Evolutionary conservation across 129 eudicot genomes (phyloP).

Genomic region (Gnaphalium uliginosum): DNA sequence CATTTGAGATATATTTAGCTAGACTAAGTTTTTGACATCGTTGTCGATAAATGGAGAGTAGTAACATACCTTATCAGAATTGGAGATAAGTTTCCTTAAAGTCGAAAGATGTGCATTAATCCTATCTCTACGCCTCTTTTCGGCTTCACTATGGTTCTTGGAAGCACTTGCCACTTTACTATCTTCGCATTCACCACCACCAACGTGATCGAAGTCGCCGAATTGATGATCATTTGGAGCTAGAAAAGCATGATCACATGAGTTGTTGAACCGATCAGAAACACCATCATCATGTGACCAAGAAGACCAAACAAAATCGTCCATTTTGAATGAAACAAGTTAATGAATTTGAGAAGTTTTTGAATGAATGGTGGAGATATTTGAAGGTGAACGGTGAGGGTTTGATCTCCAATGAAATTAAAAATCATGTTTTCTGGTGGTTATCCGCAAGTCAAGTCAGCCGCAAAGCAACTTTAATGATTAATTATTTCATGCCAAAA

Average conservation of each 20-base stretch:
- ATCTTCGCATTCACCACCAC: constrained; percentile 34
- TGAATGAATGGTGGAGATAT: constrained; percentile 16
- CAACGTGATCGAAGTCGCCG: constrained; percentile 13
- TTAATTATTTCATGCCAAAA: constrained; percentile 25
- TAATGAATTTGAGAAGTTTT: constrained; percentile 4
- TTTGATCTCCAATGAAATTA: constrained; percentile 39
- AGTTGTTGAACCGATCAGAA: constrained; percentile 10
- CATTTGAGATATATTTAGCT: no score
- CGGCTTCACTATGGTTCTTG: constrained; percentile 91
- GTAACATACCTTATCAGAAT: constrained; percentile 66
- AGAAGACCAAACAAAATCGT: constrained; percentile 28
- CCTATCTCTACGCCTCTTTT: constrained; percentile 87
- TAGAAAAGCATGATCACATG: constrained; percentile 6
- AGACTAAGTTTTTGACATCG: neutral
- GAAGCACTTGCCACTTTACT: constrained; percentile 49
- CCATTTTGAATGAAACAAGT: constrained; percentile 44
- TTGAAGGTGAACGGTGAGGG: constrained; percentile 40
- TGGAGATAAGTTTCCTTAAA: constrained; percentile 69
- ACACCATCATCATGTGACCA: constrained; percentile 28
- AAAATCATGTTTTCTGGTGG: constrained; percentile 26
- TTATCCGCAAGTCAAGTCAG: constrained; percentile 60
- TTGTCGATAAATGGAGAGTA: neutral
- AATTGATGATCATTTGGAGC: constrained; percentile 27
- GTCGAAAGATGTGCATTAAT: constrained; percentile 85
- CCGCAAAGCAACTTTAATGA: constrained; percentile 45